A percentile compares a stretch with the other conserved stretches of the same genome.
Conservation (phyloP, 441 rosid species). For the Adansonia grandidieri region DNA sequence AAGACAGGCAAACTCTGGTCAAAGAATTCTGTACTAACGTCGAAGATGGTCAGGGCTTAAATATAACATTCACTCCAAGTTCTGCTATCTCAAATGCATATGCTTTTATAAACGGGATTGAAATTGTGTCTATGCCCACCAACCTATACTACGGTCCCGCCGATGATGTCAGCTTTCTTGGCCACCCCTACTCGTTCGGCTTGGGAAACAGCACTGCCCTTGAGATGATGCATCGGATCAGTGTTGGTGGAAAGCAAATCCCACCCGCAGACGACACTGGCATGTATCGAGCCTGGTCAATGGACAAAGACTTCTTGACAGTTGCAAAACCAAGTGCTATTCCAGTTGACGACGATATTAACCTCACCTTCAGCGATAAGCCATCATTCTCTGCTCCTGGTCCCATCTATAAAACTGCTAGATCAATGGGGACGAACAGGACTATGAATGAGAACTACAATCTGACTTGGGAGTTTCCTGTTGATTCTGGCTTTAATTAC, state of each 20-base stretch:
- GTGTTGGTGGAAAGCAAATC: neutral
- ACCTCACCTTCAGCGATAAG: neutral
- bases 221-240: neutral
- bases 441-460: neutral
- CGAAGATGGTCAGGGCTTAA: constrained; percentile 17
- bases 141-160: constrained; percentile 22
- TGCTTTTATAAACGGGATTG: constrained; percentile 37
- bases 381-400: neutral
- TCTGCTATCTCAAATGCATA: constrained; percentile 25
- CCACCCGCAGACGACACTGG: neutral
- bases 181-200: neutral
- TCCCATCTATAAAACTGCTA: neutral
- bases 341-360: neutral
- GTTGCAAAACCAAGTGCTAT: neutral
- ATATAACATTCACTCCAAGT: constrained; percentile 27
- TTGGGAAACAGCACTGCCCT: neutral
- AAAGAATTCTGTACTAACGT: constrained; percentile 22
- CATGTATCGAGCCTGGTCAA: neutral
- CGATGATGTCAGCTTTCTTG: neutral
- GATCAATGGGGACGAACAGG: neutral
- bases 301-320: neutral
- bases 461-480: neutral
- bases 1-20: neutral
- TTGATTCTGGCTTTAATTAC: neutral
- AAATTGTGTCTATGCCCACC: constrained; percentile 30